phyloP scores from a whole-genome alignment of 129 eudicot species.

The Scalesia atractyloides region DNA sequence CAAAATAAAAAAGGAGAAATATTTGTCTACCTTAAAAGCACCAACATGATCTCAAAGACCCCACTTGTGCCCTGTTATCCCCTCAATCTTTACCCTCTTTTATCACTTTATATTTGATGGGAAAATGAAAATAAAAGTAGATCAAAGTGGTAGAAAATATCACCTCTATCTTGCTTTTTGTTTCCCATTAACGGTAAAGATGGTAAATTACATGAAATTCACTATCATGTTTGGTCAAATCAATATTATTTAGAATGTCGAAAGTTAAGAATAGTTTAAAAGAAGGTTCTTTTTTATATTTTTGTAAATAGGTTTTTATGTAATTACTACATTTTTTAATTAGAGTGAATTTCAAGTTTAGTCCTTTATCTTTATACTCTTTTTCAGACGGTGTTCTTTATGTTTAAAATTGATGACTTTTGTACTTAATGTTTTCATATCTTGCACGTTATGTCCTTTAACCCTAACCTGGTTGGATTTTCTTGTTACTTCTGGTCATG shows the following conservation, averaged over 20 bases:
- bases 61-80: constrained; percentile 36
- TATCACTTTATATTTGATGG: constrained; percentile 16
- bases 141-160: constrained; percentile 23
- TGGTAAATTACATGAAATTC: background rate
- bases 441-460: no score
- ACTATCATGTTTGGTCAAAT: background rate
- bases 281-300: background rate
- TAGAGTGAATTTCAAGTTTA: no score
- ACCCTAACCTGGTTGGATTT: no score
- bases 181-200: constrained; percentile 27
- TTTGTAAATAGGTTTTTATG: background rate
- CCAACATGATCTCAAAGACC: constrained; percentile 31
- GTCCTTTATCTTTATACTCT: no score
- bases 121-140: background rate
- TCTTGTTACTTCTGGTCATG: no score
- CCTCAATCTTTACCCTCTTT: constrained; percentile 22
- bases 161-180: constrained; percentile 8
- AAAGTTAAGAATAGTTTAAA: background rate
- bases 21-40: constrained; percentile 23
- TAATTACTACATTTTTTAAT: background rate
- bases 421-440: no score
- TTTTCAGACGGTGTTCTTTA: no score
- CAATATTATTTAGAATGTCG: background rate
- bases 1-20: background rate
- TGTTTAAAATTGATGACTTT: no score